Conservation (phyloP, 352 stramenopile species). For the Phytophthora meadii region DNA sequence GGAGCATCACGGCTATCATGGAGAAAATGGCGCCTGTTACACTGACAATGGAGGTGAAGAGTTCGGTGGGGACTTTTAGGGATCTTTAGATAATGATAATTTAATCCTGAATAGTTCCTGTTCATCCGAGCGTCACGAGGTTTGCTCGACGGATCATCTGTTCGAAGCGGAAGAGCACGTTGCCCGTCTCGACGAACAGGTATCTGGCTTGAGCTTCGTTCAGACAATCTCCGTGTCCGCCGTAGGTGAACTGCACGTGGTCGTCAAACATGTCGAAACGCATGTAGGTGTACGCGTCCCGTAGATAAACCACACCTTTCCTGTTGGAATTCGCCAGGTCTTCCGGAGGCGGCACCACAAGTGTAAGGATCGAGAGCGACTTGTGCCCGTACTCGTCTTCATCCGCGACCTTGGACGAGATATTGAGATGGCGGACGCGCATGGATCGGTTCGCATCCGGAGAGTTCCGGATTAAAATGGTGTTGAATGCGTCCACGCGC, state of each 20-base stretch:
- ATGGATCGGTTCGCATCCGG: conserved; percentile 41
- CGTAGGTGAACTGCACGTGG: conserved; percentile 52
- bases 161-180: conserved; percentile 53
- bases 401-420: conserved; percentile 48
- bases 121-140: conserved; percentile 36
- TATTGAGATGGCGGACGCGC: conserved; percentile 43
- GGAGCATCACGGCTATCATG: conserved; percentile 21
- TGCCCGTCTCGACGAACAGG: conserved; percentile 47
- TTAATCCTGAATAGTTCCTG: conserved; percentile 7
- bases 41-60: conserved; percentile 29
- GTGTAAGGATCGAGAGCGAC: conserved; percentile 36
- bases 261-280: conserved; percentile 46
- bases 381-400: conserved; percentile 36
- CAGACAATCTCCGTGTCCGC: conserved; percentile 41
- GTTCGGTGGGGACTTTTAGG: conserved; percentile 38
- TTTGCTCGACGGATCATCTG: conserved; percentile 44
- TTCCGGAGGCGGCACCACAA: conserved; percentile 41
- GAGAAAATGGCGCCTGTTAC: conserved; percentile 5
- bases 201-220: conserved; percentile 48
- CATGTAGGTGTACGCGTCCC: conserved; percentile 53
- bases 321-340: conserved; percentile 29
- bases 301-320: conserved; percentile 49
- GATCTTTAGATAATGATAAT: conserved; percentile 22
- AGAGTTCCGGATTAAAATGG: conserved; percentile 49
- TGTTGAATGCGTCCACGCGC: conserved; percentile 44